Evolutionary conservation across 345 rosid species (phyloP), one percentile per base, ranked within the genome.

Genomic region (Hibiscus syriacus): DNA sequence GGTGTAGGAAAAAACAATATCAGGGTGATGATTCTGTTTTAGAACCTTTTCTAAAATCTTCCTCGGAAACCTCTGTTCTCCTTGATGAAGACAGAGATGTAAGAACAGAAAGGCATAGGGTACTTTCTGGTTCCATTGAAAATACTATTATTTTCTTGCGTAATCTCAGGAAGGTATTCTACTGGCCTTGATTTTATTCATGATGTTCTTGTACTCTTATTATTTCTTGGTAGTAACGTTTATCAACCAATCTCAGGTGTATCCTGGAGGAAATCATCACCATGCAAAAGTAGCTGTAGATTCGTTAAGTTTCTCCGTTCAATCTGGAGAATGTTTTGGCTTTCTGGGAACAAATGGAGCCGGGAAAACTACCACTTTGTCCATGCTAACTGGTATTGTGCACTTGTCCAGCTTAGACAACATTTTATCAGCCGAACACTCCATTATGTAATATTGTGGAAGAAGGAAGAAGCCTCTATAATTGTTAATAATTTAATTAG

Each of bases 261-360:
- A 89, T 86, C 85, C 87, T 77, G 92, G 94, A 65, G 82, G 77
- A 70, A 83, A 64, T 55, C 55, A 74, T 58, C 70, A 70, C 56
- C 75, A 77, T 74, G 71, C 73, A 73, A 93, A 93, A 81, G 84
- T 93, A 62, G 98, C 98, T 73, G 96, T 93, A 55, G 79, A 85
- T 76, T 93, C 97, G 6, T 82, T 93, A 79, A 87, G 91, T 62
- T 93, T 93, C 84, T 82, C 98, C 17, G 96, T 93, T 75, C 96
- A 82, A 72, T 85, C 89, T 74, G 97, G 98, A 72, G 98, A 89
- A 77, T 93, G 98, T 81, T 93, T 93, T 77, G 98, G 98, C 34
- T 93, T 93, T 77, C 74, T 93, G 78, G 98, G 98, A 69, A 93
- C 98, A 54, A 93, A 93, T 87, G 98, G 97, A 73, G 98, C 97